phyloP scores from a whole-genome alignment of 345 rosid species.

The Gossypium raimondii region DNA sequence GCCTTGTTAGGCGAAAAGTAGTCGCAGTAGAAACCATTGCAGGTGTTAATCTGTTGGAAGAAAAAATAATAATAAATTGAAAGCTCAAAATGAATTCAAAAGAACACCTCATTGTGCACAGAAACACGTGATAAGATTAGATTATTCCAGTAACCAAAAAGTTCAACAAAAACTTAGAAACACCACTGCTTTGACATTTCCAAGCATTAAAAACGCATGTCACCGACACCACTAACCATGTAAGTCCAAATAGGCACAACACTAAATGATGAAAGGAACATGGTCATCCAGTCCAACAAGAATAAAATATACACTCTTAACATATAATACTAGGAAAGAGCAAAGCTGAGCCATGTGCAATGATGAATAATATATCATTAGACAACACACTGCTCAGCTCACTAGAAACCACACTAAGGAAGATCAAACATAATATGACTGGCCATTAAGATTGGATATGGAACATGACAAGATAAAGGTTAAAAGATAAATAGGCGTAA shows the following conservation, averaged over 20 bases:
- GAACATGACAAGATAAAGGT: conserved; percentile 25
- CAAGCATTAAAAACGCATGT: not conserved
- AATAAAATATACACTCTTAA: conserved; percentile 21
- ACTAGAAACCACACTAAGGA: conserved; percentile 24
- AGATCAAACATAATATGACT: conserved; percentile 31
- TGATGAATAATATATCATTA: conserved; percentile 29
- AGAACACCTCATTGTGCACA: not conserved
- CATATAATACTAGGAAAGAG: conserved; percentile 24
- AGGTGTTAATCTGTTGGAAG: conserved; percentile 71
- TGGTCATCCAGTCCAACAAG: conserved; percentile 14
- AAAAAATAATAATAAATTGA: not conserved
- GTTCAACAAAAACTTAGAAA: not conserved
- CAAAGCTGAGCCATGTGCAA: conserved; percentile 39
- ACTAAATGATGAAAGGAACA: conserved; percentile 17
- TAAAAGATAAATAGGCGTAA: conserved; percentile 8
- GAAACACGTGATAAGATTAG: conserved; percentile 2
- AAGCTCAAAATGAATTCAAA: not conserved
- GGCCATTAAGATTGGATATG: conserved; percentile 22
- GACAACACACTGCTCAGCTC: conserved; percentile 16
- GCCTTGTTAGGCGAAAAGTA: conserved; percentile 92
- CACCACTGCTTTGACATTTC: not conserved
- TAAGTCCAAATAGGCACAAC: conserved; percentile 14
- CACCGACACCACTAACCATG: conserved; percentile 7
- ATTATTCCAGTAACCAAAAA: not conserved
- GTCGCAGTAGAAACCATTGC: conserved; percentile 98